Evolutionary conservation across 169 alveolate genomes (phyloP), one percentile per base, ranked within the genome.

Genomic region (Blepharisma undulans): DNA sequence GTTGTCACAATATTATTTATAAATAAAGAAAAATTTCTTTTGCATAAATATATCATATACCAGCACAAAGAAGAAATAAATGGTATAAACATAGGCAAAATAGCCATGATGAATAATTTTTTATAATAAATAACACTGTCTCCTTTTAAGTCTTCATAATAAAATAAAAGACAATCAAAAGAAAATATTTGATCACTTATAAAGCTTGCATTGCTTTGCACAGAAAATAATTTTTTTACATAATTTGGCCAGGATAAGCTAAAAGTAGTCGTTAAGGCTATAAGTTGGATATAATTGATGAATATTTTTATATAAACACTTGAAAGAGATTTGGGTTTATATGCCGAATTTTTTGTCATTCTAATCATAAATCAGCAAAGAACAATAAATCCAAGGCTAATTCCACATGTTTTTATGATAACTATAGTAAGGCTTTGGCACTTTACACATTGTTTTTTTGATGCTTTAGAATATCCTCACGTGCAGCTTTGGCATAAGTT

Each of bases 361-460:
- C 36, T 88, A 19, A 88, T 88, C 76, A 76, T 30, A 4, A 84
- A 25, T 0, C 22, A n/a, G 12, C 79, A 36, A 30, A 36, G 22
- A 1, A 30, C 79, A 12, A 84, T 18, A 19, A 84, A n/a, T 25
- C 29, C 29, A 32, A 33, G 22, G 32, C 27, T 19, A 0, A 89
- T 78, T 2, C 48, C 89, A 10, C 19, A 48, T 2, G 84, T 19
- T 32, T 33, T 78, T 78, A 89, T 18, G 14, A 48, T 48, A 48
- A 84, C 81, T 36, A 48, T 19, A 14, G 36, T 61, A 6, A 89
- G 74, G n/a, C 74, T 84, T 29, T 91, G 93, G 30, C 95, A 92
- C 21, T 72, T 90, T 25, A 0, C 21, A 32, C 95, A 92, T 22
- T 89, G 80, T 0, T 59, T 25, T 22, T 25, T 22, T 14, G 10